Base-by-base conservation (phyloP, 805 yeast species). In the Saturnispora diversa region DNA sequence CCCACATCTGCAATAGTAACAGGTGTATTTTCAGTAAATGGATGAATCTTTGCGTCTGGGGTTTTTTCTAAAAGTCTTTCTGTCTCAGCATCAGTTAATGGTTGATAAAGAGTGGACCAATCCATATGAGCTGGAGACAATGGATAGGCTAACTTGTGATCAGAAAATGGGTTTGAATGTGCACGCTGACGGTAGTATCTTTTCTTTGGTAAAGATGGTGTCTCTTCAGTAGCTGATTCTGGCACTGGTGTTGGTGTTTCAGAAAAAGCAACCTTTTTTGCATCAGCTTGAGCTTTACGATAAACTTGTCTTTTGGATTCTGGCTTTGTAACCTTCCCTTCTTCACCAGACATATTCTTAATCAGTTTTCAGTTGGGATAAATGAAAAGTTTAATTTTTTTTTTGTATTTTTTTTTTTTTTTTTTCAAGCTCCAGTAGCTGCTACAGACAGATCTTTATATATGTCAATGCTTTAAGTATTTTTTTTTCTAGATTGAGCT, bases 1-100 rank as follows among this genome's bases (percentile, higher is more conserved):
- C 98, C 98, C 44, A 92, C 75, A 58, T 92, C 98, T 4, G 97
- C 97, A 39, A 92, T 81, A 42, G 84, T 87, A 16, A 87, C 95
- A 5, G 31, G 33, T 21, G 21, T 26, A 12, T 39, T 30, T 15
- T 24, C 42, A 15, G 36, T 26, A 29, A 30, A 39, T 5, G 29
- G 35, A 15, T 31, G 31, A 21, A 39, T 32, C 20, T 69, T 53
- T 36, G 69, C 66, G 10, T 64, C 59, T 12, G 40, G 37, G 68
- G 76, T 63, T 37, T 64, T 47, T 27, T 39, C 37, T 16, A 39
- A 28, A 12, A 39, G 26, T 22, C 32, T 39, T 4, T 54, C 53
- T 31, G 63, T 65, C 9, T 43, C 45, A 51, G 72, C 71, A 40
- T 59, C 61, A 2, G 39, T 37, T 52, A 57, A 77, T 15, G 69